Evolutionary conservation across 306 rosid genomes (phyloP).

Genomic region (Cucurbita ficifolia): DNA sequence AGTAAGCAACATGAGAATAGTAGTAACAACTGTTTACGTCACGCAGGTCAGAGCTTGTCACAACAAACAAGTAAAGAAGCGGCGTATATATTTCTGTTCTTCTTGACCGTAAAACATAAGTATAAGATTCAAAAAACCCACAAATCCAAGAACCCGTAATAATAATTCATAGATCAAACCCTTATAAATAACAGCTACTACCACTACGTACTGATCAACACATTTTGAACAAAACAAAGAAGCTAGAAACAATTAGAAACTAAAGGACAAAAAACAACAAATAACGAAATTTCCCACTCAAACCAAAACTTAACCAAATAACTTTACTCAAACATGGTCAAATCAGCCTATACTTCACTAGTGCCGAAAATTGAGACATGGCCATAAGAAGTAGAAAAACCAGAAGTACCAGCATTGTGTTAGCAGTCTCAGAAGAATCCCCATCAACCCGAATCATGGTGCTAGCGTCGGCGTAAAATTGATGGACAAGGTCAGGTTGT

Average conservation of each 20-base stretch:
- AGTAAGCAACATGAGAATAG: neutral
- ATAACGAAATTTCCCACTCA: neutral
- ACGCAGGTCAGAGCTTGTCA: neutral
- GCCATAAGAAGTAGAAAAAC: neutral
- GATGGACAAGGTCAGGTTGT: conserved; percentile 63
- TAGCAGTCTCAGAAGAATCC: conserved; percentile 38
- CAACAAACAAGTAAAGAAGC: neutral
- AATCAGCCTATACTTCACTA: neutral
- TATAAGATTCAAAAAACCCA: neutral
- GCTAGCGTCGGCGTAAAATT: conserved; percentile 65
- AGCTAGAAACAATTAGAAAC: neutral
- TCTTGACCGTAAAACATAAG: neutral
- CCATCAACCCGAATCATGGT: conserved; percentile 54
- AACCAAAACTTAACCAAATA: neutral
- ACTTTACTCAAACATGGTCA: neutral
- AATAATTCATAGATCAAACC: neutral
- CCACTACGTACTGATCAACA: neutral
- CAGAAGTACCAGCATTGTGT: conserved; percentile 36
- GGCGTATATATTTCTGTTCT: too few relatives aligned
- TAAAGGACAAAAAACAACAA: neutral
- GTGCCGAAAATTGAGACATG: too few relatives aligned
- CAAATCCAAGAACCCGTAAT: neutral
- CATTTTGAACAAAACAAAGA: neutral
- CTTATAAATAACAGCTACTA: neutral
- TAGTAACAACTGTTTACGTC: neutral